Conservation (phyloP, 2,329 filamentous ascomycete genomes). For the Neonectria magnoliae region DNA sequence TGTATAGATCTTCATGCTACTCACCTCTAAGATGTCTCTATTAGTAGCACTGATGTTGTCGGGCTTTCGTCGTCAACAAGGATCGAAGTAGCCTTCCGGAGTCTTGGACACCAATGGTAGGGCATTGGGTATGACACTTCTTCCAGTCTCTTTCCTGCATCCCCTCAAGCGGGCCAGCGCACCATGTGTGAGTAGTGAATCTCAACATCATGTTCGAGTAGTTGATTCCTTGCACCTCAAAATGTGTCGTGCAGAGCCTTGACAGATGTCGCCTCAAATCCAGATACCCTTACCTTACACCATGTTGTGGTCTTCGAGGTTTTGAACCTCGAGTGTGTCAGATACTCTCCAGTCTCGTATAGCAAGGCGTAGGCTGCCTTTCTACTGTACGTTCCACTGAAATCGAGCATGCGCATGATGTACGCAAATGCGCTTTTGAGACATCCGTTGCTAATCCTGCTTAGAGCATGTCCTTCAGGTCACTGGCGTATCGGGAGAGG, state of each 20-base stretch:
- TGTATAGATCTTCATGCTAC: background rate
- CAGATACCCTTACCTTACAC: background rate
- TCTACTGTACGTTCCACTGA: background rate
- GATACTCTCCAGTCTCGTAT: background rate
- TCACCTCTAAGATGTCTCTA: background rate
- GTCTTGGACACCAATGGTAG: background rate
- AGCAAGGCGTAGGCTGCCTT: background rate
- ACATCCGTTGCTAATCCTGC: too few species aligned
- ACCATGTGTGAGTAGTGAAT: background rate
- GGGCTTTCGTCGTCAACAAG: background rate
- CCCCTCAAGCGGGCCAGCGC: background rate
- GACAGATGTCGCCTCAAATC: background rate
- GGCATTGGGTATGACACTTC: background rate
- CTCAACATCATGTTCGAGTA: background rate
- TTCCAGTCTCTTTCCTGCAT: background rate
- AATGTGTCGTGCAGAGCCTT: background rate
- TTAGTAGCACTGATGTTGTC: background rate
- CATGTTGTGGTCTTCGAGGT: background rate
- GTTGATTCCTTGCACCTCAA: background rate
- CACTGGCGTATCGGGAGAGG: background rate
- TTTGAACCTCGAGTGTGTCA: background rate
- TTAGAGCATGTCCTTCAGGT: background rate
- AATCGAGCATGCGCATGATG: background rate
- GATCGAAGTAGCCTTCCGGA: background rate
- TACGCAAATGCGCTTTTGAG: background rate